These are phyloP conservation scores for Phytophthora multivora DNA, from an alignment of 352 stramenopile genomes.

Conservation along the genomic window DNA sequence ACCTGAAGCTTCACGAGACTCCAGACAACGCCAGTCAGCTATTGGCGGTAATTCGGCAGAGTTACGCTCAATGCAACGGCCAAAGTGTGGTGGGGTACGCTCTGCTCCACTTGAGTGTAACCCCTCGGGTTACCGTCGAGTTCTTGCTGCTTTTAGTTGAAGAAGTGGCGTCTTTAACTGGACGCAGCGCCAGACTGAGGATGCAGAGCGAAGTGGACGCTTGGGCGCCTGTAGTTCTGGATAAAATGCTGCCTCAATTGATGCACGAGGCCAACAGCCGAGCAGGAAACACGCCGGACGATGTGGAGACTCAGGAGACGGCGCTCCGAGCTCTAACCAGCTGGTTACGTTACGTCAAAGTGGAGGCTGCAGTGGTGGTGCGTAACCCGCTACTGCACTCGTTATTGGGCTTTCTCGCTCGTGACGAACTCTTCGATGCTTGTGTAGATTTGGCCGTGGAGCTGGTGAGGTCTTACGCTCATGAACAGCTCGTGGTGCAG, in stretches of 20 bases:
- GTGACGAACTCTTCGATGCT: conserved; percentile 86
- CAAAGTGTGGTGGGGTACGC: conserved; percentile 63
- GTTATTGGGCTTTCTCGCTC: conserved; percentile 59
- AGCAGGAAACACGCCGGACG: conserved; percentile 20
- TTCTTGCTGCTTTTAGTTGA: conserved; percentile 75
- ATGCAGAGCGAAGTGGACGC: conserved; percentile 69
- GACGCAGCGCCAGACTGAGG: conserved; percentile 47
- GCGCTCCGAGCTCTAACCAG: conserved; percentile 63
- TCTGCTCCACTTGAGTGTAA: conserved; percentile 54
- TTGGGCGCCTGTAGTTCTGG: conserved; percentile 61
- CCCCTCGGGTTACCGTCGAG: conserved; percentile 49
- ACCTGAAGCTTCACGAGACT: conserved; percentile 33
- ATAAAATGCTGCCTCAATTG: conserved; percentile 71
- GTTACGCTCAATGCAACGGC: conserved; percentile 22
- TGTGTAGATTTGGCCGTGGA: conserved; percentile 85
- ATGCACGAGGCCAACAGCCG: conserved; percentile 60
- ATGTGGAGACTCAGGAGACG: conserved; percentile 51
- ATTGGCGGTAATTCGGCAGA: conserved; percentile 16
- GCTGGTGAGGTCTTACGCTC: conserved; percentile 67
- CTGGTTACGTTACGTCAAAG: conserved; percentile 67
- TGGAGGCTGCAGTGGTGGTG: conserved; percentile 48
- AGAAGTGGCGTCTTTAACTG: conserved; percentile 58
- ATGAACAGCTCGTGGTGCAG: conserved; percentile 62
- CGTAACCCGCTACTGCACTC: conserved; percentile 76
- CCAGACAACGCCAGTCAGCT: conserved; percentile 14